Conservation (phyloP, 345 rosid species). For the Citrus inodora region DNA sequence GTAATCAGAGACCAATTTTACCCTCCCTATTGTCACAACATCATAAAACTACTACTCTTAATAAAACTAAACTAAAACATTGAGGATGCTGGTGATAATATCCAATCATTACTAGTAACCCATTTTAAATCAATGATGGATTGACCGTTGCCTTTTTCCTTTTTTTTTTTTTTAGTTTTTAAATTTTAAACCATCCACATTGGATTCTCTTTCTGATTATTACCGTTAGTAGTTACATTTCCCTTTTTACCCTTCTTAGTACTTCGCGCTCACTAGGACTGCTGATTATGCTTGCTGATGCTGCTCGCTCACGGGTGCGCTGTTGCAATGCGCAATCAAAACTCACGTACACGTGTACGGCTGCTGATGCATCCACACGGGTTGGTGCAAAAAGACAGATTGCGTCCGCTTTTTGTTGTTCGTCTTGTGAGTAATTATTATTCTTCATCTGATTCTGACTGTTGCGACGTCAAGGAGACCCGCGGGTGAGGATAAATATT, state of each 20-base stretch:
- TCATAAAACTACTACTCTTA: too few species aligned
- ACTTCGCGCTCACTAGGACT: neutral
- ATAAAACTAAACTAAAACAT: neutral
- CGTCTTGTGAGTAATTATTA: neutral
- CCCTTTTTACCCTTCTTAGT: slow-evolving; percentile 16
- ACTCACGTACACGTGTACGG: slow-evolving; percentile 24
- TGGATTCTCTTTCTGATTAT: slow-evolving; percentile 21
- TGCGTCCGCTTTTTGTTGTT: neutral
- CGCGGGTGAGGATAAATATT: neutral
- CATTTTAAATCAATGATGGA: neutral
- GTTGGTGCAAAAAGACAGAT: neutral
- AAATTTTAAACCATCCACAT: neutral
- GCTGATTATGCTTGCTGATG: neutral
- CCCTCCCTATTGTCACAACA: too few species aligned
- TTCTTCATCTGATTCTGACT: neutral
- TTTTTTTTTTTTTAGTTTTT: neutral
- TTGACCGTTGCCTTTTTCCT: neutral
- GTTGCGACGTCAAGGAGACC: neutral
- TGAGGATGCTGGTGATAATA: neutral
- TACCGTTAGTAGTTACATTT: slow-evolving; percentile 5
- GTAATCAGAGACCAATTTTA: too few species aligned
- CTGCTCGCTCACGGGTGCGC: slow-evolving; percentile 2
- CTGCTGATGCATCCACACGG: slow-evolving; percentile 20
- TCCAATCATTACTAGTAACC: neutral
- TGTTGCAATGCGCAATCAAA: neutral